Conservation (phyloP, 2,329 filamentous ascomycete genomes). For the Cercospora janseana region DNA sequence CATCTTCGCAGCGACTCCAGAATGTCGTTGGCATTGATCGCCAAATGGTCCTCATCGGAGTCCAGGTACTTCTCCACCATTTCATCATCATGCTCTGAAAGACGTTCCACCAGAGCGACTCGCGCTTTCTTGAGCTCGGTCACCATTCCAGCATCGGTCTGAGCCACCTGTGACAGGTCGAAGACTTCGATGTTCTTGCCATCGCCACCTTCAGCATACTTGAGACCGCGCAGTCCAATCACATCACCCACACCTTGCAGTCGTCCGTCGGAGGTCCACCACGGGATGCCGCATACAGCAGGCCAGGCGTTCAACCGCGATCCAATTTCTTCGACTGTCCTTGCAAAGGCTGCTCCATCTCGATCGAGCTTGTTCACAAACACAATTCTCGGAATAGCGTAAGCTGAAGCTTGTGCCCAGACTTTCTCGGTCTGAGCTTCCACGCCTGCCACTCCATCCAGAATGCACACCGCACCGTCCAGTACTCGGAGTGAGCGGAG, state of each 20-base stretch:
- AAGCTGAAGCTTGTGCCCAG: slow-evolving; percentile 84
- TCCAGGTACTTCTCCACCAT: slow-evolving; percentile 84
- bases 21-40: slow-evolving; percentile 65
- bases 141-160: slow-evolving; percentile 51
- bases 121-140: slow-evolving; percentile 74
- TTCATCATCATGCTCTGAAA: slow-evolving; percentile 84
- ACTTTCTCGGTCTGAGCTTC: slow-evolving; percentile 97
- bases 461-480: slow-evolving; percentile 87
- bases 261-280: slow-evolving; percentile 73
- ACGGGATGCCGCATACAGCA: slow-evolving; percentile 89
- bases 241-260: slow-evolving; percentile 85
- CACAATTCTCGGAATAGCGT: slow-evolving; percentile 77
- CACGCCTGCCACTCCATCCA: slow-evolving; percentile 88
- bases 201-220: slow-evolving; percentile 67
- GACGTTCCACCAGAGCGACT: slow-evolving; percentile 71
- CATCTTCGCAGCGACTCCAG: slow-evolving; percentile 71
- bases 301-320: slow-evolving; percentile 78
- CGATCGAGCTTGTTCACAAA: slow-evolving; percentile 85
- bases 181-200: slow-evolving; percentile 57
- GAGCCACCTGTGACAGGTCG: slow-evolving; percentile 54
- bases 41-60: slow-evolving; percentile 67
- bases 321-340: slow-evolving; percentile 82
- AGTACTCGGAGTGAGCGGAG: slow-evolving; percentile 83
- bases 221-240: slow-evolving; percentile 69
- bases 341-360: slow-evolving; percentile 76